Evolutionary conservation across 768 basidiomycete species (phyloP).

Genomic region (Amanita exitialis): DNA sequence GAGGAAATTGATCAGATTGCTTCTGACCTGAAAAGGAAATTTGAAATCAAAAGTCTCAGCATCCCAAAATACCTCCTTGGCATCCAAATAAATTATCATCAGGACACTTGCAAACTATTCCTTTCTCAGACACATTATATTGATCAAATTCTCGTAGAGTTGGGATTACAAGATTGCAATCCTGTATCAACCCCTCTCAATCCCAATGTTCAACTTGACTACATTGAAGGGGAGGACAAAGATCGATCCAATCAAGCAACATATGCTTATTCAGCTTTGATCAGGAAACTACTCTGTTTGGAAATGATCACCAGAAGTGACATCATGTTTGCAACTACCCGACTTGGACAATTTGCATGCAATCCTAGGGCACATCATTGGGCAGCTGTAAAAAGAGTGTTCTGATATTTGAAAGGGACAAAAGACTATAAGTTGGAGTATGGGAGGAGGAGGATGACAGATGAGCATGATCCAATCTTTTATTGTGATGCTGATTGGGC

Average conservation of each 20-base stretch:
- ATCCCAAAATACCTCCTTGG: slow-evolving; percentile 20
- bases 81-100: no score
- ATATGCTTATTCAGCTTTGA: slow-evolving; percentile 14
- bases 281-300: slow-evolving; percentile 25
- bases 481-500: slow-evolving; percentile 12
- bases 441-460: slow-evolving; percentile 1
- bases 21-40: no score
- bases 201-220: no score
- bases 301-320: slow-evolving; percentile 25
- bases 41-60: slow-evolving; percentile 17
- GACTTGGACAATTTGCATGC: slow-evolving; percentile 20
- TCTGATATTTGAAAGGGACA: slow-evolving; percentile 27
- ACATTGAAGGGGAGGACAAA: no score
- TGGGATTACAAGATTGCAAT: no score
- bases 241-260: slow-evolving; percentile 3
- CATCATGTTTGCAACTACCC: slow-evolving; percentile 24
- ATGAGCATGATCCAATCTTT: neutral
- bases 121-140: no score
- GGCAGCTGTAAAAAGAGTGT: slow-evolving; percentile 25
- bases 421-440: slow-evolving; percentile 11
- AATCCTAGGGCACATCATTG: slow-evolving; percentile 26
- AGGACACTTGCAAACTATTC: no score
- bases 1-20: slow-evolving; percentile 10
- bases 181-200: no score
- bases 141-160: no score